Percentiles rank a stretch among this genome's conserved stretches.
Conservation (phyloP, 2,329 filamentous ascomycete species). For the Fusarium dlaminii region DNA sequence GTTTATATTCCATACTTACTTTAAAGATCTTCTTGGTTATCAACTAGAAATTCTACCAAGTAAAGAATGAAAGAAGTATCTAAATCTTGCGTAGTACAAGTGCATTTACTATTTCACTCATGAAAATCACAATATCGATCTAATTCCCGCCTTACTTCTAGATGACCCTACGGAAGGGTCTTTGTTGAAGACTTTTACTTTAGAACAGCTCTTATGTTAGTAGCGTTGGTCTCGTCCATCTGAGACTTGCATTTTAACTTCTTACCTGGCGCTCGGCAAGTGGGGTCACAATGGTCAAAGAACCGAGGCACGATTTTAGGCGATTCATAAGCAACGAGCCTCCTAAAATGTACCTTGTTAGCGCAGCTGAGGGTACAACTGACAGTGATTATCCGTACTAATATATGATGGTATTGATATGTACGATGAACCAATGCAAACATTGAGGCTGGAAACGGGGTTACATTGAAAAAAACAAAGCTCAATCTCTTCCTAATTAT, state of each 20-base stretch:
- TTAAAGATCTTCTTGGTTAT: background rate
- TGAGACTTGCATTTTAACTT: slow-evolving; percentile 12
- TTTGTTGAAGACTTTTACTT: background rate
- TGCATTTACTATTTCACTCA: background rate
- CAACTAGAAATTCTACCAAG: too few species aligned
- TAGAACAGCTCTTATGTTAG: background rate
- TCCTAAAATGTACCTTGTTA: background rate
- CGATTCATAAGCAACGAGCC: background rate
- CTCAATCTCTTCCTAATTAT: background rate
- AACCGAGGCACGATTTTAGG: slow-evolving; percentile 32
- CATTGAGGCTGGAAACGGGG: too few species aligned
- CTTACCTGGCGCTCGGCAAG: slow-evolving; percentile 10
- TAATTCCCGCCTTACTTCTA: background rate
- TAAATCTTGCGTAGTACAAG: background rate
- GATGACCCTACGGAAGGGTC: background rate
- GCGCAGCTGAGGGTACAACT: background rate
- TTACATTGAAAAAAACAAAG: background rate
- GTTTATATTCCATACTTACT: background rate
- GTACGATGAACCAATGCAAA: background rate
- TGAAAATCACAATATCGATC: background rate
- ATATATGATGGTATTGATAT: background rate
- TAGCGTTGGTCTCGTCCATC: background rate
- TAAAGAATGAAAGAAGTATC: background rate
- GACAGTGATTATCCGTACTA: background rate
- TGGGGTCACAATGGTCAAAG: slow-evolving; percentile 15